Evolutionary conservation across 2,329 filamentous ascomycete genomes (phyloP), one percentile per base, ranked within the genome.

Genomic region (Colletotrichum godetiae): DNA sequence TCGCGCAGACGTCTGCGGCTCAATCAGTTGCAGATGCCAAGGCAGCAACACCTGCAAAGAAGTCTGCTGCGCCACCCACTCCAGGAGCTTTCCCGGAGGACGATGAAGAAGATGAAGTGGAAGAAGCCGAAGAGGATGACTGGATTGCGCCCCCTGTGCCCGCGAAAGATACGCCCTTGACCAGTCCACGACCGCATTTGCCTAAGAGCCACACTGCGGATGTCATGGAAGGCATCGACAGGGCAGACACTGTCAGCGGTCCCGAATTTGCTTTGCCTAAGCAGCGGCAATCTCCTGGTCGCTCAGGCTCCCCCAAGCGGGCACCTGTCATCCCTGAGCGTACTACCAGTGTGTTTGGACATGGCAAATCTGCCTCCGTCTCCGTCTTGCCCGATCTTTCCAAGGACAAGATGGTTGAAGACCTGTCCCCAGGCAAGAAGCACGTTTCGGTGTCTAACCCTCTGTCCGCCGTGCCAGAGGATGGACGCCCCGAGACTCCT

Each of bases 341-440:
- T 65, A 77, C 77, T 58, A 81, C 77, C 35, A 82, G 79, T 64
- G 79, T 78, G 1, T 74, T 86, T 31, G 84, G 85, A 2, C 90
- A 93, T 77, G 84, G 85, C 33, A 94, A 94, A 79, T 91, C 92
- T 5, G 85, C 84, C 6, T 93, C 93, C 15, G 89, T 92, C 7
- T 89, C 92, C 3, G 84, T 86, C 4, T 81, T 92, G 33, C 84
- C 84, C 13, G 73, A 78, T 19, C 68, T 78, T 10, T 42, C 77
- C 57, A 66, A 75, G 73, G 74, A 76, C 22, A 62, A 74, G n/a
- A 67, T 75, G 15, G 75, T 75, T 11, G 74, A 80, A 15, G 81
- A 82, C 76, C 15, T 79, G 83, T 49, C 76, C 74, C 65, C 79
- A 2, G 84, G 89, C 67, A 88, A 91, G 75, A 94, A 94, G 81